Conservation (phyloP, 1,139 yeast genomes). For the Sugiyamaella grinbergsii region DNA sequence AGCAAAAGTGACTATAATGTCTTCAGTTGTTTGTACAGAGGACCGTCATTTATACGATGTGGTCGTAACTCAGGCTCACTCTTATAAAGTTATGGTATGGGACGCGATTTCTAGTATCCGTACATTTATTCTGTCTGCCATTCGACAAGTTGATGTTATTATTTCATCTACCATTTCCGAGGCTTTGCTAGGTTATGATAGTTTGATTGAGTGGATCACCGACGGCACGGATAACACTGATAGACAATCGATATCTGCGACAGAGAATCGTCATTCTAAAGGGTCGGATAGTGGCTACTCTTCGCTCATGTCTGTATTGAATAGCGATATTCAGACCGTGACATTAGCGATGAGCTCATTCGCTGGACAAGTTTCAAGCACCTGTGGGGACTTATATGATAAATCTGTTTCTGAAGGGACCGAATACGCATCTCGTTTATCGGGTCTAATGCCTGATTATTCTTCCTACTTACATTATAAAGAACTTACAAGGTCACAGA, state of each 20-base stretch:
- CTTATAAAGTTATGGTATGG: neutral
- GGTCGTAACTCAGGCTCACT: neutral
- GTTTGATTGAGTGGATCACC: neutral
- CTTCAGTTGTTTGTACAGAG: too few species aligned
- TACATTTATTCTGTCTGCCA: neutral
- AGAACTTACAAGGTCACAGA: neutral
- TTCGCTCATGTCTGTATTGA: neutral
- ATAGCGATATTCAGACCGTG: neutral
- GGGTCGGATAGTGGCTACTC: neutral
- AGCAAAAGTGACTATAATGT: neutral
- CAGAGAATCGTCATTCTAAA: neutral
- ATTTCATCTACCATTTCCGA: neutral
- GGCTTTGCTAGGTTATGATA: neutral
- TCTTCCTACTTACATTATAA: neutral
- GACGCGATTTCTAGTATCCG: neutral
- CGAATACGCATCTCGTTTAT: neutral
- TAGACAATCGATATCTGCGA: neutral
- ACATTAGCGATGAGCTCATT: neutral
- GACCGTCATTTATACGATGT: neutral
- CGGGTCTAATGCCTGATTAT: neutral
- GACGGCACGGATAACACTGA: neutral
- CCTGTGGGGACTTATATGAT: neutral
- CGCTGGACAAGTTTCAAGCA: neutral
- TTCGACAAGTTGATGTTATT: neutral
- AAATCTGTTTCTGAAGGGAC: neutral